Conservation (phyloP, 2,329 filamentous ascomycete genomes). For the Cytospora leucostoma region DNA sequence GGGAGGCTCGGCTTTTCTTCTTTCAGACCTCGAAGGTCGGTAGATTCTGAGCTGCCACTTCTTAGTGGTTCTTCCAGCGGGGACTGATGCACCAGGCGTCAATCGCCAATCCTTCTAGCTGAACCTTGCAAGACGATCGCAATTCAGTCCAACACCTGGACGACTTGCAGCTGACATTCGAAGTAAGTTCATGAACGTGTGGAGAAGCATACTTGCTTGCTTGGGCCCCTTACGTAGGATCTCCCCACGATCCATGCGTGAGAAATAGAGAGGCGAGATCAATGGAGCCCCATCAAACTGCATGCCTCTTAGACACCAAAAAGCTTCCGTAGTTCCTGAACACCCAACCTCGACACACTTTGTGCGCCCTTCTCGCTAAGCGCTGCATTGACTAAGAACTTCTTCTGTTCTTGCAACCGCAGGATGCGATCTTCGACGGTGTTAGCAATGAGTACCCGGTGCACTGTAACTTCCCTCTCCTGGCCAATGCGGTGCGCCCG, state of each 20-base stretch:
- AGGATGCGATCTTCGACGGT: constrained; percentile 87
- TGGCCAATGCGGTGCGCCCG: constrained; percentile 85
- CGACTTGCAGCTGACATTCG: neutral
- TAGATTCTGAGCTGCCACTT: neutral
- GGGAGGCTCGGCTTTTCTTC: neutral
- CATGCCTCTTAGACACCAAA: constrained; percentile 13
- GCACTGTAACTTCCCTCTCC: constrained; percentile 68
- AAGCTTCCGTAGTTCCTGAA: constrained; percentile 8
- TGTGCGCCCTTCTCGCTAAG: constrained; percentile 62
- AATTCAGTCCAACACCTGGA: neutral
- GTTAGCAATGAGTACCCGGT: constrained; percentile 70
- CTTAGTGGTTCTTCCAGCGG: neutral
- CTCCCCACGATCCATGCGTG: neutral
- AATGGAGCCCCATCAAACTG: neutral
- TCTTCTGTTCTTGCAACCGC: constrained; percentile 75
- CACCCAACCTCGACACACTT: neutral
- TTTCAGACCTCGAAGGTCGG: neutral
- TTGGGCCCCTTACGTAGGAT: neutral
- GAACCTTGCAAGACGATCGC: neutral
- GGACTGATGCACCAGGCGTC: neutral
- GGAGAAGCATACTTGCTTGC: neutral
- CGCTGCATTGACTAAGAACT: constrained; percentile 70
- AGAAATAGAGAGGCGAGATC: neutral
- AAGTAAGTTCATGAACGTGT: neutral
- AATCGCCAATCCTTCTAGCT: too few species aligned